Evolutionary conservation across 345 rosid species (phyloP), one percentile per base, ranked within the genome.

Genomic region (Geranium rotundifolium): DNA sequence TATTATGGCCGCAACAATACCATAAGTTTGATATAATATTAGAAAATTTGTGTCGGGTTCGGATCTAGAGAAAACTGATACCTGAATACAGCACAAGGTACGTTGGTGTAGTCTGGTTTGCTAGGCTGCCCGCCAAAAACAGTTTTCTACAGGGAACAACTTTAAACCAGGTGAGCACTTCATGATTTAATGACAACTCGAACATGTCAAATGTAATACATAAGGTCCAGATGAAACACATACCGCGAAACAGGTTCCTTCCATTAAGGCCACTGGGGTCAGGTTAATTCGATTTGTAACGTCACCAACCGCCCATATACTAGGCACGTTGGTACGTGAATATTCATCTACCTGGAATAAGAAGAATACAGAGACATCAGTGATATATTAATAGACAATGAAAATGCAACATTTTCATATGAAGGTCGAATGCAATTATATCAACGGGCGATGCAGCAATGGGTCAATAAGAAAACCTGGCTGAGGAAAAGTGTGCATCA

Each of bases 251-350:
- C 79, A 85, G 1, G 89, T 84, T 68, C 88, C 99, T 73, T 90
- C 99, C 99, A 95, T 84, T 72, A 95, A 85, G 37, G 99, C 99
- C 64, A 95, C 97, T 31, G 99, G 99, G 63, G 99, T 95, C 60
- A 95, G 92, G 81, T 95, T 95, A 73, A 90, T 85, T 60, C 99
- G 77, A 79, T 95, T 88, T 70, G 99, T 95, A 54, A 85, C 97
- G 80, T 95, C 99, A 65, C 97, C 99, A 61, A 90, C 77, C 57
- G 97, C 99, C 97, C 97, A 95, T 71, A 95, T 86, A 68, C 90
- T 95, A 55, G 95, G 96, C 69, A 95, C 61, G 19, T 80, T 90
- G 56, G 96, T 90, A 67, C 88, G 69, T 29, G 99, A 95, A 72
- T 80, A 80, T 76, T 90, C 97, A 54, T 88, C 90, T n/a, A 95